phyloP scores from a whole-genome alignment of 192 early-diverging fungal species.

The Dissophora ornata region DNA sequence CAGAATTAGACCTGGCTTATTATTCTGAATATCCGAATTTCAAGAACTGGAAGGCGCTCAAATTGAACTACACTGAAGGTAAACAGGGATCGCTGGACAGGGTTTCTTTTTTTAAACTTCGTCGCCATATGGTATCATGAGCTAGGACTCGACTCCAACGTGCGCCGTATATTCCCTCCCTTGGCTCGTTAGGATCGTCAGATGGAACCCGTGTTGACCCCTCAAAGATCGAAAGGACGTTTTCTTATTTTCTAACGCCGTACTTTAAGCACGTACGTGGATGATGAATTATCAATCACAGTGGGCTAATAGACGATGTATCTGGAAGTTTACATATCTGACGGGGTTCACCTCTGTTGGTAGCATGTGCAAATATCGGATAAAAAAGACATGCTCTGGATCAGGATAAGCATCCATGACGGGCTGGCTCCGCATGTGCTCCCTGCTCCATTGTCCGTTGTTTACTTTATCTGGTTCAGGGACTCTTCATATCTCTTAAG shows the following conservation, averaged over 20 bases:
- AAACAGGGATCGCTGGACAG: not conserved
- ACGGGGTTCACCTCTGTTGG: too few species aligned
- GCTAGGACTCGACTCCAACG: too few species aligned
- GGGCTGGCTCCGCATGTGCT: conserved; percentile 51
- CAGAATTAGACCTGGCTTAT: conserved; percentile 53
- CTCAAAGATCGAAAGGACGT: conserved; percentile 25
- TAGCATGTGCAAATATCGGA: conserved; percentile 41
- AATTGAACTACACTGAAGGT: conserved; percentile 33
- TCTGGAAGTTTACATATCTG: too few species aligned
- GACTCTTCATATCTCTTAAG: conserved; percentile 57
- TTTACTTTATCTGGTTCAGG: conserved; percentile 58
- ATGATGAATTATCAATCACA: too few species aligned
- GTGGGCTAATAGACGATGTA: too few species aligned
- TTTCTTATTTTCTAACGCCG: conserved; percentile 33
- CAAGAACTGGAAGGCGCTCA: conserved; percentile 53
- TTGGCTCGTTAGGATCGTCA: not conserved
- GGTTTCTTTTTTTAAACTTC: too few species aligned
- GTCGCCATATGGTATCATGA: too few species aligned
- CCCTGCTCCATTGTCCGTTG: conserved; percentile 34
- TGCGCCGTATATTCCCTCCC: too few species aligned
- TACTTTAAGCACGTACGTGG: conserved; percentile 56
- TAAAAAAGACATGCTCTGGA: conserved; percentile 52
- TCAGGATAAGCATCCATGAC: conserved; percentile 59
- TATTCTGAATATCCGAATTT: conserved; percentile 45
- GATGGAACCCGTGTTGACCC: conserved; percentile 7